Conservation (phyloP, 805 yeast genomes). For the Starmerella stellata region DNA sequence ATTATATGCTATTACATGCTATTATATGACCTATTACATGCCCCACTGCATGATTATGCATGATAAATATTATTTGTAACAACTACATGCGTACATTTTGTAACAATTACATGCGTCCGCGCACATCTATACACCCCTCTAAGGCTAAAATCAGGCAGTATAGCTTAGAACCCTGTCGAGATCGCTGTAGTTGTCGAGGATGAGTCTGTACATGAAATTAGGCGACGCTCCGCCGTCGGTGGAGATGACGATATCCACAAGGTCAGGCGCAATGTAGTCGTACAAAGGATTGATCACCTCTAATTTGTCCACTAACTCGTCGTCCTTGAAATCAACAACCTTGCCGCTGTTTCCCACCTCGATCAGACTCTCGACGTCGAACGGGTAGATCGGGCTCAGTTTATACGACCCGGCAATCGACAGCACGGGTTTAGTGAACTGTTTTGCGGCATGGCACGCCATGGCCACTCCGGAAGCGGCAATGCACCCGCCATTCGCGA, state of each 20-base stretch:
- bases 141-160: no score
- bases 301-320: conserved; percentile 48
- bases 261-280: conserved; percentile 86
- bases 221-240: conserved; percentile 96
- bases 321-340: conserved; percentile 59
- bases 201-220: conserved; percentile 84
- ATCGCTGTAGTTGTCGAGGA: conserved; percentile 77
- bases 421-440: conserved; percentile 87
- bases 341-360: conserved; percentile 91
- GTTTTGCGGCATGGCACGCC: conserved; percentile 90
- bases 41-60: no score
- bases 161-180: conserved; percentile 36
- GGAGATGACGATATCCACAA: conserved; percentile 83
- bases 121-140: no score
- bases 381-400: conserved; percentile 81
- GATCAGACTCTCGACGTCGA: conserved; percentile 60
- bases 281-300: conserved; percentile 74
- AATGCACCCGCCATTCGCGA: conserved; percentile 90
- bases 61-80: no score
- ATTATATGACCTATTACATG: no score
- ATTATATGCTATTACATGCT: not conserved
- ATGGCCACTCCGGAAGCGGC: conserved; percentile 80
- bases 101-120: no score
- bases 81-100: no score
- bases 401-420: conserved; percentile 89